Evolutionary conservation across 169 alveolate species (phyloP).

Genomic region (Blepharisma undulans): DNA sequence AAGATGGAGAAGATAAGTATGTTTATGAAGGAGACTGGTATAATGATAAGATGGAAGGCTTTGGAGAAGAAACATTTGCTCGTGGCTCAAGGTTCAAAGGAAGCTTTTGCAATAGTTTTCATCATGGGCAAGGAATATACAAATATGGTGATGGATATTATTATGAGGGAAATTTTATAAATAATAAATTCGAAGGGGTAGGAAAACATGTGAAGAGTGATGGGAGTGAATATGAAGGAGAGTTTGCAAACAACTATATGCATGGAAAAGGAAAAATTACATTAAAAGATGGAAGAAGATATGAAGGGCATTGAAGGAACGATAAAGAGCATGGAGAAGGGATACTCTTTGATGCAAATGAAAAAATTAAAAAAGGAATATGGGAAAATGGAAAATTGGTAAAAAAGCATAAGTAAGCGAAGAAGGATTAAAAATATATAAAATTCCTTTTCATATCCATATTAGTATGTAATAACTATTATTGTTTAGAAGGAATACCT

Average conservation of each 20-base stretch:
- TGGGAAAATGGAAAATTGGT: conserved; percentile 60
- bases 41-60: conserved; percentile 53
- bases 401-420: no score
- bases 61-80: conserved; percentile 52
- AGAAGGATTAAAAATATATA: no score
- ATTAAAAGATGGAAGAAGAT: conserved; percentile 35
- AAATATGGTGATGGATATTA: conserved; percentile 64
- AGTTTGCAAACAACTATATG: conserved; percentile 44
- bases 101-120: conserved; percentile 63
- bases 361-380: conserved; percentile 41
- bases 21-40: conserved; percentile 40
- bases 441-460: no score
- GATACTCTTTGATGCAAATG: background rate
- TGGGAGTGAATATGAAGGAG: conserved; percentile 57
- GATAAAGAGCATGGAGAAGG: conserved; percentile 53
- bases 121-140: conserved; percentile 67
- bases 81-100: conserved; percentile 66
- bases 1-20: conserved; percentile 40
- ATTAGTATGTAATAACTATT: no score
- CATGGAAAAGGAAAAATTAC: conserved; percentile 52
- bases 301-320: conserved; percentile 42
- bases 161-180: conserved; percentile 16
- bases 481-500: no score
- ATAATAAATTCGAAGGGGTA: conserved; percentile 50
- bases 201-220: conserved; percentile 51